Percentiles rank a stretch among this genome's conserved stretches.
Conservation (phyloP, 495 filamentous ascomycete species). For the Penicillium canariense region DNA sequence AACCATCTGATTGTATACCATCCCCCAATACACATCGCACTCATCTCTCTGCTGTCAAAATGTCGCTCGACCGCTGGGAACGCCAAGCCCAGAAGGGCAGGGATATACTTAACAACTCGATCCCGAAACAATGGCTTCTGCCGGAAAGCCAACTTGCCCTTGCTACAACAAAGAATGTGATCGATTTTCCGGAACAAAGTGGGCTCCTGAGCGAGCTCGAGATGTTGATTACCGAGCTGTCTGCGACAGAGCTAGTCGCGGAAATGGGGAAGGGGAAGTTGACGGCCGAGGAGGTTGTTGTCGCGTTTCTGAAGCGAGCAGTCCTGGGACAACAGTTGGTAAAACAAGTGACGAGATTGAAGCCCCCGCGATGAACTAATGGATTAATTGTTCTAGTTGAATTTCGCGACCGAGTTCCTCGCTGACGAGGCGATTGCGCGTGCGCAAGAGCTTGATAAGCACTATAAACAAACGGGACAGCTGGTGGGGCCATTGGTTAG, state of each 20-base stretch:
- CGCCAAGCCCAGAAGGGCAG: constrained; percentile 32
- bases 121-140: constrained; percentile 42
- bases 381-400: constrained; percentile 32
- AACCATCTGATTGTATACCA: neutral
- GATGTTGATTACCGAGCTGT: constrained; percentile 56
- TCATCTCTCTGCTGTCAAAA: constrained; percentile 6
- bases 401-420: constrained; percentile 68
- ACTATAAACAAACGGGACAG: constrained; percentile 37
- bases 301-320: constrained; percentile 61
- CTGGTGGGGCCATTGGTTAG: constrained; percentile 40
- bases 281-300: constrained; percentile 55
- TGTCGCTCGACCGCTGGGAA: constrained; percentile 32
- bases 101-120: constrained; percentile 34
- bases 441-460: constrained; percentile 57
- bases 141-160: constrained; percentile 30
- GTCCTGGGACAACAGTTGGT: constrained; percentile 60
- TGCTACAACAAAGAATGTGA: constrained; percentile 34
- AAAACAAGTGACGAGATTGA: neutral
- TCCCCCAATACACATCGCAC: neutral
- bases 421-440: constrained; percentile 59
- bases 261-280: constrained; percentile 48
- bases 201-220: constrained; percentile 53
- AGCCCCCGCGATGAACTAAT: neutral
- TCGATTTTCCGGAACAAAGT: constrained; percentile 41
- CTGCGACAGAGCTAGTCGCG: constrained; percentile 50